Percentiles rank a stretch among this genome's conserved stretches.
These are phyloP conservation scores for Orychophragmus violaceus DNA, from an alignment of 345 rosid genomes.

Conservation along the genomic window DNA sequence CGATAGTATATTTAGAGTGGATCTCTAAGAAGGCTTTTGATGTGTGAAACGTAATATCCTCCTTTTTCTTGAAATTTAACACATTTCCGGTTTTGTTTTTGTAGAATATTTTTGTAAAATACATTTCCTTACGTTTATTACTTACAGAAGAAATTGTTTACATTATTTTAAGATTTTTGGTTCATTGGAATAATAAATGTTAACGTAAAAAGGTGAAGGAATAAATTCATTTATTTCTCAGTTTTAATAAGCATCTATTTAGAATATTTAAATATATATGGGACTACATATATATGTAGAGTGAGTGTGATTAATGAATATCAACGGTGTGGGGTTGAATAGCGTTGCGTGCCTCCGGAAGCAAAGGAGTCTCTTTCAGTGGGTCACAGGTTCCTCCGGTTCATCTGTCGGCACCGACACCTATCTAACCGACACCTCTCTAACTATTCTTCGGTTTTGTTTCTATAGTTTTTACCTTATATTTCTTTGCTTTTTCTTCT, in stretches of 20 bases:
- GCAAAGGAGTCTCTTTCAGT: constrained; percentile 28
- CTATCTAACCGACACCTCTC: constrained; percentile 27
- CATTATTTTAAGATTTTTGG: background rate
- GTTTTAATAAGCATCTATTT: background rate
- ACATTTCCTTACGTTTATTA: background rate
- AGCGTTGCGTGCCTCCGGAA: constrained; percentile 28
- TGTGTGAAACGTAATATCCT: background rate
- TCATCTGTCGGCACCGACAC: constrained; percentile 36
- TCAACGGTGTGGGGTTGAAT: constrained; percentile 17
- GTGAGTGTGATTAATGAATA: constrained; percentile 15
- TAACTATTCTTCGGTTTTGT: constrained; percentile 6
- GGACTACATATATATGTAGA: constrained; percentile 9
- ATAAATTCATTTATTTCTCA: background rate
- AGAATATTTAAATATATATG: background rate
- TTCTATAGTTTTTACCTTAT: background rate
- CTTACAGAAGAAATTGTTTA: background rate
- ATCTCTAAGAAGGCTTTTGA: background rate
- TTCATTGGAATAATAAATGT: background rate
- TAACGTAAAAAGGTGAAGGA: background rate
- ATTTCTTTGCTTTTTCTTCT: background rate
- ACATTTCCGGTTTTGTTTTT: background rate
- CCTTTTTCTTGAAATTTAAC: background rate
- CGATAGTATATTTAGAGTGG: background rate
- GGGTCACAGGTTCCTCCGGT: constrained; percentile 27
- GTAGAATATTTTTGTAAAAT: background rate